Evolutionary conservation across 2,329 filamentous ascomycete genomes (phyloP).

Genomic region (Penicillium sp.): DNA sequence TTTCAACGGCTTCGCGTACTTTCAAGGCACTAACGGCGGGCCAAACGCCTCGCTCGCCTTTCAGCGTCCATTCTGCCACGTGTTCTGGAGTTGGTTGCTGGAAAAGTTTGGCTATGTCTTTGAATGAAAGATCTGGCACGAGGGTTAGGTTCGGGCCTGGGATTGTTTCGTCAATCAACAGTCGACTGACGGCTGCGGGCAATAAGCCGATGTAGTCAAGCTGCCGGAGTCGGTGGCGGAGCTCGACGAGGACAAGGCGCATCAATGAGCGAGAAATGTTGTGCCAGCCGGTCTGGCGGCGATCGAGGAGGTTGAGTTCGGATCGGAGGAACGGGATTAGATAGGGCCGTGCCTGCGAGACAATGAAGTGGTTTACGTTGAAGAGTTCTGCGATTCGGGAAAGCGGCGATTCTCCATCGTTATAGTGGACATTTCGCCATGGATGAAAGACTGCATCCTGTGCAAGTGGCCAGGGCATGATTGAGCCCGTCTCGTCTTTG

Average conservation of each 20-base stretch:
- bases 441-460: constrained; percentile 64
- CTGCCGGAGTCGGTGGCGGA: constrained; percentile 77
- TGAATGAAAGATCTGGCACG: constrained; percentile 71
- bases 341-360: constrained; percentile 88
- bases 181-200: constrained; percentile 66
- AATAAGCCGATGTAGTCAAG: constrained; percentile 74
- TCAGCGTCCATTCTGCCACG: constrained; percentile 79
- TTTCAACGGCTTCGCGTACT: constrained; percentile 79
- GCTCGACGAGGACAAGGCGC: constrained; percentile 70
- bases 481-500: constrained; percentile 70
- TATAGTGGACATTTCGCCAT: constrained; percentile 64
- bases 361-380: constrained; percentile 93
- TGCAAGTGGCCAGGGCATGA: constrained; percentile 69
- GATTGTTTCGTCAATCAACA: constrained; percentile 78
- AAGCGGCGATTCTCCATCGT: constrained; percentile 66
- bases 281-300: constrained; percentile 59
- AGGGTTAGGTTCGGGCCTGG: constrained; percentile 76
- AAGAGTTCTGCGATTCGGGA: constrained; percentile 76
- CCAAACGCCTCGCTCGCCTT: constrained; percentile 87
- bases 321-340: constrained; percentile 80
- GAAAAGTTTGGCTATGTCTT: constrained; percentile 75
- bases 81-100: constrained; percentile 75
- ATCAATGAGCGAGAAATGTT: constrained; percentile 57
- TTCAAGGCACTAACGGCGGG: constrained; percentile 79
- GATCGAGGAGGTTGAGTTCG: constrained; percentile 71